Evolutionary conservation across 768 basidiomycete species (phyloP), one percentile per base, ranked within the genome.

Genomic region (Lentinula aciculospora): DNA sequence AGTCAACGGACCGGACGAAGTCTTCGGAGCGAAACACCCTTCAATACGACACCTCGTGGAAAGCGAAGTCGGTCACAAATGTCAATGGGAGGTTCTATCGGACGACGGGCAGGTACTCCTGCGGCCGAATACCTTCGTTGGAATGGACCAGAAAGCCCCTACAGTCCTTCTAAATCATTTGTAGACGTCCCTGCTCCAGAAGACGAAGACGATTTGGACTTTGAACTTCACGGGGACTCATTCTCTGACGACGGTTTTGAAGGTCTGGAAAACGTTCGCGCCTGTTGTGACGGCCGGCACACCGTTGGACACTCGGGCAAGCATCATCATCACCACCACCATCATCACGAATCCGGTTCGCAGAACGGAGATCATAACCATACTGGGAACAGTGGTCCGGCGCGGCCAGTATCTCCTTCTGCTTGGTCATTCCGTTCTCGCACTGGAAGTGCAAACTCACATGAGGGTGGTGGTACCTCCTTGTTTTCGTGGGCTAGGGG

Each of bases 261-360:
- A 65, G 94, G 94, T 0, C 70, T 98, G 56, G 95, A 98, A 74
- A 98, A 98, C 65, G 94, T 98, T 21, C 82, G 96, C 23, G 94
- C 89, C 1, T 94, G 92, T 68, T 94, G 91, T 64, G 90, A 92
- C 68, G 92, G 91, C 19, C 79, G 83, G 53, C 92, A 94, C 70
- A 93, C 91, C 1, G 90, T 94, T 17, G 90, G 91, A 0, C 81
- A 79, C 59, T 74, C 77, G 36, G 79, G 76, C 29, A 77, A 79
- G 15, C 72, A 74, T 36, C 81, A 83, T 54, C 85, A 85, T 46
- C 84, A 83, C 27, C 82, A 85, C 36, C 82, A 84, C 48, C 75
- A 81, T 56, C 74, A 79, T 60, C 75, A 81, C 55, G 71, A 76
- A 56, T 70, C 72, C 23, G 31, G 75, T 79, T 45, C 81, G 70